These are phyloP conservation scores for Colletotrichum sp. DNA, from an alignment of 2,329 filamentous ascomycete genomes.

Conservation along the genomic window DNA sequence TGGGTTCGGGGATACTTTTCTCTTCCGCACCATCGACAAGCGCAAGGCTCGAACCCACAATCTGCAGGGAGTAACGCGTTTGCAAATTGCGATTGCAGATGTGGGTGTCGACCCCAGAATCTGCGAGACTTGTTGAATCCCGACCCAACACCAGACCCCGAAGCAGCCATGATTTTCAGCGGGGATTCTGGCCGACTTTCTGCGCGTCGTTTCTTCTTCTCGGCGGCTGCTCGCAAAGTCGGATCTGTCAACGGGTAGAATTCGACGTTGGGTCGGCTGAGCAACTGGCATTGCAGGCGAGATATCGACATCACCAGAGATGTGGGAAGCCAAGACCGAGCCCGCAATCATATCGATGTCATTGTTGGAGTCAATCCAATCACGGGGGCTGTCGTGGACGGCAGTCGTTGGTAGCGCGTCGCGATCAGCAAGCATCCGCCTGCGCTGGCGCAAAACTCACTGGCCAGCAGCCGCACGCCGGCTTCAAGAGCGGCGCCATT, in stretches of 20 bases:
- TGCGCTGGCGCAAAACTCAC: conserved; percentile 2
- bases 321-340: conserved; percentile 1
- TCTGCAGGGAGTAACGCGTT: background rate
- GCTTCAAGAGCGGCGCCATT: conserved; percentile 3
- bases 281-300: background rate
- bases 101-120: conserved; percentile 8
- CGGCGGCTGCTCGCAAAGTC: background rate
- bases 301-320: background rate
- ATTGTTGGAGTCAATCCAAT: conserved; percentile 13
- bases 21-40: background rate
- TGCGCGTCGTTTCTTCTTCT: background rate
- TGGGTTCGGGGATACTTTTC: background rate
- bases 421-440: conserved; percentile 13
- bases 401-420: conserved; percentile 8
- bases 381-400: background rate
- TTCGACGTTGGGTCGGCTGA: background rate
- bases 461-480: conserved; percentile 1
- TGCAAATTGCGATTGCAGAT: conserved; percentile 12
- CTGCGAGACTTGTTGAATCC: conserved; percentile 13
- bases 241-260: background rate
- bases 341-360: conserved; percentile 15
- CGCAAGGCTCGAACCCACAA: background rate
- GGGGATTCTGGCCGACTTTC: background rate
- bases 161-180: conserved; percentile 3
- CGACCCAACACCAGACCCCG: conserved; percentile 4